Evolutionary conservation across 1,139 yeast species (phyloP).

Genomic region (Yamadazyma aaseri): DNA sequence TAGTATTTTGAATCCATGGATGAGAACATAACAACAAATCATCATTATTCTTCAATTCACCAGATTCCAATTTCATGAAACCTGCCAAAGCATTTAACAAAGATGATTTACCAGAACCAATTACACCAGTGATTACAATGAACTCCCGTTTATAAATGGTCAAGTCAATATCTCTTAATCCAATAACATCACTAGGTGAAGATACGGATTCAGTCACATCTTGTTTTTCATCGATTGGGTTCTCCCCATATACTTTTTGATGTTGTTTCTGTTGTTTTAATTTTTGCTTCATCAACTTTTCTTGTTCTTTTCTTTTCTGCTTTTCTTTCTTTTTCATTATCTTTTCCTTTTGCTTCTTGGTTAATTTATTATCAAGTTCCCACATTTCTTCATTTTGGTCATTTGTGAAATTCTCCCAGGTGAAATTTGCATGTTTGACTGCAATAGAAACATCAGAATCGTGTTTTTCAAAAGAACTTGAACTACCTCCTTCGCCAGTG

Average conservation of each 20-base stretch:
- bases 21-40: conserved; percentile 48
- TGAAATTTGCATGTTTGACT: conserved; percentile 30
- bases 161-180: conserved; percentile 41
- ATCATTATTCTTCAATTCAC: conserved; percentile 41
- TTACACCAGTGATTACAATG: conserved; percentile 66
- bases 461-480: conserved; percentile 3
- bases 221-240: conserved; percentile 10
- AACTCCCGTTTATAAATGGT: conserved; percentile 57
- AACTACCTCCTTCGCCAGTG: conserved; percentile 18
- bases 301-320: conserved; percentile 11
- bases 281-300: conserved; percentile 6
- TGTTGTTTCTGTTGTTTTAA: conserved; percentile 3
- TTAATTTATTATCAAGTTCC: conserved; percentile 20
- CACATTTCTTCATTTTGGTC: conserved; percentile 26
- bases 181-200: conserved; percentile 11
- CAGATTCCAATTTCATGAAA: conserved; percentile 45
- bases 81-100: conserved; percentile 56
- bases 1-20: conserved; percentile 48
- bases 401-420: conserved; percentile 36
- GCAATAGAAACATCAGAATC: conserved; percentile 20
- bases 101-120: conserved; percentile 74
- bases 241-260: not conserved
- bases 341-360: conserved; percentile 16
- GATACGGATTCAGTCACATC: not conserved
- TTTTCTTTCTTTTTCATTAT: conserved; percentile 18